phyloP scores from a whole-genome alignment of 768 basidiomycete species.

The Filobasidium floriforme region DNA sequence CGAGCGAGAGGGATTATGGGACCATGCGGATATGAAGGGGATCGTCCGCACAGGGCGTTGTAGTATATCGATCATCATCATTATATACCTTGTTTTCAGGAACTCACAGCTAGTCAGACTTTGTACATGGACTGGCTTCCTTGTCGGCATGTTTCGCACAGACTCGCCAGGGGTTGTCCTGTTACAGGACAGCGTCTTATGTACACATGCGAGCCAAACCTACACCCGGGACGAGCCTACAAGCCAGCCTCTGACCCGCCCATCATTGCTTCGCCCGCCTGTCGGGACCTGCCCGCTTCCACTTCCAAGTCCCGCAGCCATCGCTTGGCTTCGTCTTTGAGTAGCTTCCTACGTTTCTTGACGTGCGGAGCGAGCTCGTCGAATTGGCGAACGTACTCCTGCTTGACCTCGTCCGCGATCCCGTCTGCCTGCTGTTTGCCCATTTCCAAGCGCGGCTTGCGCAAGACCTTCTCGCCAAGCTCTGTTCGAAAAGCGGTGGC shows the following conservation, averaged over 20 bases:
- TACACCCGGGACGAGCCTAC: too few relatives aligned
- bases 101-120: too few relatives aligned
- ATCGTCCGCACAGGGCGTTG: too few relatives aligned
- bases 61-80: too few relatives aligned
- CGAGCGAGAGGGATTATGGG: slow-evolving; percentile 1
- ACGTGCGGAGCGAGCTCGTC: background rate
- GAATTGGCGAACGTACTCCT: background rate
- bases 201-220: too few relatives aligned
- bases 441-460: background rate
- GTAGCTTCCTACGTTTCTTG: background rate
- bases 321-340: background rate
- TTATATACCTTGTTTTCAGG: too few relatives aligned
- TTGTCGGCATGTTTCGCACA: too few relatives aligned
- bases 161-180: too few relatives aligned
- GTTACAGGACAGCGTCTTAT: too few relatives aligned
- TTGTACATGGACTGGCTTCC: too few relatives aligned
- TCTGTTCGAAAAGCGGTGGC: background rate
- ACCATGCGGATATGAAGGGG: slow-evolving; percentile 5
- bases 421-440: background rate
- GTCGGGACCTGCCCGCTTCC: background rate
- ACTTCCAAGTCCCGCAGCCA: background rate
- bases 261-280: background rate
- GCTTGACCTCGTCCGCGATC: background rate
- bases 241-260: too few relatives aligned
- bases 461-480: background rate